These are phyloP conservation scores for Mycena chlorophos DNA, from an alignment of 768 basidiomycete genomes.

Conservation along the genomic window DNA sequence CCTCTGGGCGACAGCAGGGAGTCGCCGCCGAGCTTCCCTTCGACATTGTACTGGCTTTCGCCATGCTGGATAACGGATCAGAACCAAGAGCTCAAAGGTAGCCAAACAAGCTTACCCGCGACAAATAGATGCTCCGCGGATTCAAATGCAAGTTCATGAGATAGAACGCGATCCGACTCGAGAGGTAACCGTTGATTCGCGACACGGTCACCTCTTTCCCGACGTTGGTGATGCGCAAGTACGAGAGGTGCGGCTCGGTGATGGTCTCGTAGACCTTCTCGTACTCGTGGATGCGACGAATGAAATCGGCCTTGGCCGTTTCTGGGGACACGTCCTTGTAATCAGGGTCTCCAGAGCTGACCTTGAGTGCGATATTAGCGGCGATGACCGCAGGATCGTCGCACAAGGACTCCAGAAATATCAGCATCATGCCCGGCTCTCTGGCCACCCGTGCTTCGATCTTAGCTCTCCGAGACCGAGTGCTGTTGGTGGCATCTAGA, in stretches of 20 bases:
- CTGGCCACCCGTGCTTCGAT: slow-evolving; percentile 81
- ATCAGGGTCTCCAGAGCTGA: slow-evolving; percentile 95
- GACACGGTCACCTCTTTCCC: slow-evolving; percentile 85
- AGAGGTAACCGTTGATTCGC: slow-evolving; percentile 91
- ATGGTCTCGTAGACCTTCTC: slow-evolving; percentile 96
- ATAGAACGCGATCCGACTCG: slow-evolving; percentile 97
- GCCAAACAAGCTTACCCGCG: slow-evolving; percentile 57
- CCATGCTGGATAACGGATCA: slow-evolving; percentile 70
- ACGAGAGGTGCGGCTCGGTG: slow-evolving; percentile 86
- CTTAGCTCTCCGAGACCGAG: slow-evolving; percentile 70
- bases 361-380: slow-evolving; percentile 94
- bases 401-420: slow-evolving; percentile 95
- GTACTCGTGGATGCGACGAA: slow-evolving; percentile 88
- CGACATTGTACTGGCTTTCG: slow-evolving; percentile 94
- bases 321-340: slow-evolving; percentile 88
- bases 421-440: slow-evolving; percentile 83
- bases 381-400: slow-evolving; percentile 94
- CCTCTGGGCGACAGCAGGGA: slow-evolving; percentile 83
- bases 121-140: slow-evolving; percentile 94
- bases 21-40: slow-evolving; percentile 98
- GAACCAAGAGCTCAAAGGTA: slow-evolving; percentile 6
- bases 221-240: slow-evolving; percentile 90
- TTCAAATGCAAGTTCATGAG: slow-evolving; percentile 98
- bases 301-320: slow-evolving; percentile 86
- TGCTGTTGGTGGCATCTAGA: slow-evolving; percentile 95